phyloP scores from a whole-genome alignment of 2,329 filamentous ascomycete genomes.

The Canariomyces notabilis region DNA sequence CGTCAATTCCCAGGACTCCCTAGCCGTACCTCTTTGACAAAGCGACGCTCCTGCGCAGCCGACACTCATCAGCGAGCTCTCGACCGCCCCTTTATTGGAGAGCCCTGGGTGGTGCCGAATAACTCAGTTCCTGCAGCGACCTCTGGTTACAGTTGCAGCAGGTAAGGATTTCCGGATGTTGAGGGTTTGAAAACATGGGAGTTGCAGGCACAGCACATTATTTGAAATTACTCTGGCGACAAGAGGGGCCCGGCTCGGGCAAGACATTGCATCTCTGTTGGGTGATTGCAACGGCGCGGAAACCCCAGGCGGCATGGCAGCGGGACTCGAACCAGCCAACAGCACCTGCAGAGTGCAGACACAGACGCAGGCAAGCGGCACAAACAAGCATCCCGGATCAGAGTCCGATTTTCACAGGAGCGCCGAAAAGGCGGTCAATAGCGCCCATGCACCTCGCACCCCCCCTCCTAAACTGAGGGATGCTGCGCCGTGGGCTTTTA shows the following conservation, averaged over 20 bases:
- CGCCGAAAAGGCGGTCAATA: conserved; percentile 22
- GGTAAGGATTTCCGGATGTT: not conserved
- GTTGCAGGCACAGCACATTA: not conserved
- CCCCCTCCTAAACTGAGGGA: not conserved
- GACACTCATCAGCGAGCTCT: too few species aligned
- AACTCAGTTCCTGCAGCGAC: too few species aligned
- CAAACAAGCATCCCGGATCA: conserved; percentile 7
- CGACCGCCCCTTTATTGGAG: too few species aligned
- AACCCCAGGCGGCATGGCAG: conserved; percentile 2
- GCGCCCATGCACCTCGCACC: not conserved
- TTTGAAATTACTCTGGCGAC: conserved; percentile 6
- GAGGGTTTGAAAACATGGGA: not conserved
- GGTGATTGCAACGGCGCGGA: conserved; percentile 6
- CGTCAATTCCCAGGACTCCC: too few species aligned
- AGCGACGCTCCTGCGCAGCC: too few species aligned
- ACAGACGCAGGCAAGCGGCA: conserved; percentile 20
- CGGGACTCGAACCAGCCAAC: conserved; percentile 11
- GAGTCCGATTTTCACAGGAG: conserved; percentile 6
- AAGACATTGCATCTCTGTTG: not conserved
- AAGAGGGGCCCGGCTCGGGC: not conserved
- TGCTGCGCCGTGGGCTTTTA: not conserved
- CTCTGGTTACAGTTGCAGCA: not conserved
- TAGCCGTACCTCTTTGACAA: too few species aligned
- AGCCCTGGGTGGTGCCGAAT: too few species aligned
- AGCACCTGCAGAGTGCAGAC: too few species aligned